phyloP scores from a whole-genome alignment of 2,329 filamentous ascomycete genomes.

The Beauveria sp. region DNA sequence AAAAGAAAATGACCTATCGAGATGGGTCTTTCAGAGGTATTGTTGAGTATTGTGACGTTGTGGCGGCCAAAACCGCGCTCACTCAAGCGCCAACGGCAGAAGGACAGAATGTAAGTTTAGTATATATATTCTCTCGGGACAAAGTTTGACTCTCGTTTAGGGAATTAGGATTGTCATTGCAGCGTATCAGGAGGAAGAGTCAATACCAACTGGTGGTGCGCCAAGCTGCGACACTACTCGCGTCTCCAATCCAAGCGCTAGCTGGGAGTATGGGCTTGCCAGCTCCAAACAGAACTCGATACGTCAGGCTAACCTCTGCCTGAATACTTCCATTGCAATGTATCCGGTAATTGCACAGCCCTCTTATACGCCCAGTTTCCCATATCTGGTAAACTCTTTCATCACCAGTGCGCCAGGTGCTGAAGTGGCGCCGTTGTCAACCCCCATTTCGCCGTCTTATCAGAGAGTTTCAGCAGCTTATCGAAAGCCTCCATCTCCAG shows the following conservation, averaged over 20 bases:
- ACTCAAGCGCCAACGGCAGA: slow-evolving; percentile 22
- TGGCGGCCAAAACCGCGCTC: slow-evolving; percentile 34
- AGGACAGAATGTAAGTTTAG: background rate
- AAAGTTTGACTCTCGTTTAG: background rate
- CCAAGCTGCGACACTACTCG: background rate
- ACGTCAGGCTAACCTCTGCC: slow-evolving; percentile 14
- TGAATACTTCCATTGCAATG: slow-evolving; percentile 21
- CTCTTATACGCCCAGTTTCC: slow-evolving; percentile 20
- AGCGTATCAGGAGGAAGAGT: background rate
- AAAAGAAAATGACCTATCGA: slow-evolving; percentile 32
- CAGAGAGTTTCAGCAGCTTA: slow-evolving; percentile 21
- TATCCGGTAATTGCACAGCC: slow-evolving; percentile 28
- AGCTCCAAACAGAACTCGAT: slow-evolving; percentile 4
- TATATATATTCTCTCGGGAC: background rate
- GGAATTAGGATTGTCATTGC: slow-evolving; percentile 1
- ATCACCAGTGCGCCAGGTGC: slow-evolving; percentile 12
- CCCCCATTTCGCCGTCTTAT: slow-evolving; percentile 24
- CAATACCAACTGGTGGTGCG: background rate
- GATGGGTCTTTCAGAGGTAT: slow-evolving; percentile 39
- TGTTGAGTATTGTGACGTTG: slow-evolving; percentile 46
- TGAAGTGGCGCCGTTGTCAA: slow-evolving; percentile 19
- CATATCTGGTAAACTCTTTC: slow-evolving; percentile 23
- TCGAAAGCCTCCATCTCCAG: slow-evolving; percentile 28
- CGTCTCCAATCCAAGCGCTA: background rate
- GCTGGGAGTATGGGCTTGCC: slow-evolving; percentile 6